phyloP scores from a whole-genome alignment of 225 moss, liverwort and hornwort genomes.

The Polytrichum formosum region DNA sequence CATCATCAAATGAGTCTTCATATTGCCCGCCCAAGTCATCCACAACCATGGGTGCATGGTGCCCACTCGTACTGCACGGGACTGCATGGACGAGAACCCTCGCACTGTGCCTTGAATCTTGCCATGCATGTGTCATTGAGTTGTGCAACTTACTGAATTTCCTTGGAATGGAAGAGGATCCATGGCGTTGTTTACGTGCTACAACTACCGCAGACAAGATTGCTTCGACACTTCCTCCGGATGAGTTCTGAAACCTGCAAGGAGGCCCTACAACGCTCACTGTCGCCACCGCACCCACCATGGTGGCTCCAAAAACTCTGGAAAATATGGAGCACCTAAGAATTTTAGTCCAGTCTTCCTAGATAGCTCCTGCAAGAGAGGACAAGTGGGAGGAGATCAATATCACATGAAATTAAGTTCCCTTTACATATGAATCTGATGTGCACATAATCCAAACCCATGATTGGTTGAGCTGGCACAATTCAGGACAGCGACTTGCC shows the following conservation, averaged over 20 bases:
- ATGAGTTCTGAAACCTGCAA: constrained; percentile 13
- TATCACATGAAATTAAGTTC: too few species aligned
- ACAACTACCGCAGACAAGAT: constrained; percentile 18
- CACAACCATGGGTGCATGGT: constrained; percentile 68
- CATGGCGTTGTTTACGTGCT: constrained; percentile 22
- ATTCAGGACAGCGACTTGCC: too few species aligned
- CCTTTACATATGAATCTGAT: too few species aligned
- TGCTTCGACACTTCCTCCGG: constrained; percentile 22
- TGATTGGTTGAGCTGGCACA: too few species aligned
- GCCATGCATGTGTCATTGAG: constrained; percentile 71
- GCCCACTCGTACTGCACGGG: constrained; percentile 44
- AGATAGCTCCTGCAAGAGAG: too few species aligned
- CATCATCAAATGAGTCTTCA: constrained; percentile 86
- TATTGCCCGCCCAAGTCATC: constrained; percentile 85
- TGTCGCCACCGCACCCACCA: constrained; percentile 32
- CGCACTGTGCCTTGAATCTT: constrained; percentile 59
- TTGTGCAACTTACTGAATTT: constrained; percentile 47
- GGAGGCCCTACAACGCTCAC: constrained; percentile 22
- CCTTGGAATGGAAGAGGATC: constrained; percentile 10
- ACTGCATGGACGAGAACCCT: constrained; percentile 39
- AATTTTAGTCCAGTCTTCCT: not conserved
- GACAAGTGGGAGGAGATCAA: too few species aligned
- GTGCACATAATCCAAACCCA: too few species aligned
- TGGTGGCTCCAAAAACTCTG: constrained; percentile 13
- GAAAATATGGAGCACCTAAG: not conserved